Base-by-base conservation (phyloP, 2,329 filamentous ascomycete species). In the Trichoderma koningii region DNA sequence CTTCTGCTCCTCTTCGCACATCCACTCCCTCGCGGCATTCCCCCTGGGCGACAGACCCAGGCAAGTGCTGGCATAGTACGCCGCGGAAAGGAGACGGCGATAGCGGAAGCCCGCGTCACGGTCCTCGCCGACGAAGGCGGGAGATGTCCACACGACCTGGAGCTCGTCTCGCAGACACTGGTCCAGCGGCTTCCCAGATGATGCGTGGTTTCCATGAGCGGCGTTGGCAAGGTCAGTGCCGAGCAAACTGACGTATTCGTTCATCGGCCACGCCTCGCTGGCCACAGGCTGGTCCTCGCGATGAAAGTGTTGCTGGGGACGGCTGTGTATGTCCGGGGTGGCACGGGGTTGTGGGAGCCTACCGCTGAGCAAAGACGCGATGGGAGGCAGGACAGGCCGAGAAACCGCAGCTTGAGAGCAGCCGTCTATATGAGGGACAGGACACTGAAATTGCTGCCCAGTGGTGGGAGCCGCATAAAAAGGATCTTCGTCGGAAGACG, bases 11-110 rank as follows among this genome's bases (percentile, higher is more conserved):
- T 59, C 45, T 50, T 53, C 45, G 15, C 56, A 48, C 17, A 68
- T 7, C 68, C 68, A 69, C 15, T 66, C 63, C 42, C 64, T 55
- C 44, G 68, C 66, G 4, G 47, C 61, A 14, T 66, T 69, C 2
- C 26, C 12, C 34, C 41, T 30, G 4, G 41, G 38, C 44, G 50
- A n/a, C 9, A 68, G 55, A 12, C 61, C 50, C 17, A 68, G 61
- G 6, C 26, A 10, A 1, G 23, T 19, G 17, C 38, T 59, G 12
- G 64, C 66, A 44, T 44, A 64, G 51, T 64, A 55, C 7, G 47
- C 23, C 6, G 66, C 64, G 2, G 64, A 48, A 19, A 64, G 47
- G 30, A 64, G 23, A 12, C 52, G 30, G 9, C 53, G 48, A n/a
- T 66, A 64, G 5, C 60, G 60, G 10, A 30, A n/a, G 17, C 38